phyloP scores from a whole-genome alignment of 257 asterid species.

The Leptodermis oblonga region DNA sequence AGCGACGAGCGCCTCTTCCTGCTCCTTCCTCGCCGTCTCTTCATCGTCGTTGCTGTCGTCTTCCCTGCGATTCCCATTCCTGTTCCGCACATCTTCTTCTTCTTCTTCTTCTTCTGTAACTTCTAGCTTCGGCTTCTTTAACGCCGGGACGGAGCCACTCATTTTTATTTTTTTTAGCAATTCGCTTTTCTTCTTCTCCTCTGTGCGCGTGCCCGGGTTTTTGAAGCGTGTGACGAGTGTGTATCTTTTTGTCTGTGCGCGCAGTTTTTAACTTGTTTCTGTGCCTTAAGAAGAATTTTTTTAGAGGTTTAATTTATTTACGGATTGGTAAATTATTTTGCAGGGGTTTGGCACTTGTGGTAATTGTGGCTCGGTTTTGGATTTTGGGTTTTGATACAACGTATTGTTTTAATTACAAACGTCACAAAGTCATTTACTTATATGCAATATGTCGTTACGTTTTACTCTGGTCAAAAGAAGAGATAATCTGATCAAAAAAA shows the following conservation, averaged over 20 bases:
- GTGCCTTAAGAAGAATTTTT: too few relatives aligned
- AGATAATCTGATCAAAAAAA: too few relatives aligned
- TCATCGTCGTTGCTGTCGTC: constrained; percentile 22
- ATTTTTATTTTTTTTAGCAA: constrained; percentile 5
- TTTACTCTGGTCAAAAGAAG: too few relatives aligned
- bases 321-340: too few relatives aligned
- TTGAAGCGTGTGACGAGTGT: neutral
- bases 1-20: constrained; percentile 72
- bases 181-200: neutral
- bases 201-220: neutral
- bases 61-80: neutral
- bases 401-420: too few relatives aligned
- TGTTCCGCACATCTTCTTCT: neutral
- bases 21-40: constrained; percentile 34
- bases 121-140: constrained; percentile 26
- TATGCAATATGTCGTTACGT: too few relatives aligned
- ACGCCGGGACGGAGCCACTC: constrained; percentile 18
- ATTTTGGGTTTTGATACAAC: too few relatives aligned
- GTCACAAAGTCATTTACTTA: too few relatives aligned
- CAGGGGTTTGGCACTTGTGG: too few relatives aligned
- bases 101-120: constrained; percentile 5
- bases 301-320: too few relatives aligned
- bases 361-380: too few relatives aligned
- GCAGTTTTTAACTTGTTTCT: too few relatives aligned
- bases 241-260: neutral